Conservation (phyloP, 1,139 yeast genomes). For the Saccharomycopsis phalli region DNA sequence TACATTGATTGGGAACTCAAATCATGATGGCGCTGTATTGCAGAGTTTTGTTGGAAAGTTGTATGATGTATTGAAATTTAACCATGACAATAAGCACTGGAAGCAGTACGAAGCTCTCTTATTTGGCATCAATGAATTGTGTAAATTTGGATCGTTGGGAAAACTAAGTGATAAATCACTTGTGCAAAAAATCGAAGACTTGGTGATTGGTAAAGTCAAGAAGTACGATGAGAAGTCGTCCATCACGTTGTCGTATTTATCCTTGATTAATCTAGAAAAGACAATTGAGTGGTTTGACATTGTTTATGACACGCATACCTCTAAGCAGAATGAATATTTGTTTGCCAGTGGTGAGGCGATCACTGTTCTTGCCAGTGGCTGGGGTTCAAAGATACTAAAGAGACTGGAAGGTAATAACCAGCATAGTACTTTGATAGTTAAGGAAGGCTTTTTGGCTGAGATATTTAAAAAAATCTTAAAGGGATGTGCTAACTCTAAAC, state of each 20-base stretch:
- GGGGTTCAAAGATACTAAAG: constrained; percentile 54
- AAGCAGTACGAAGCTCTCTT: constrained; percentile 20
- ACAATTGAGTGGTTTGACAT: constrained; percentile 34
- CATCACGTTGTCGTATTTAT: constrained; percentile 45
- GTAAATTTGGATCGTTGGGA: constrained; percentile 52
- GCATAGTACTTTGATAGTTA: too few species aligned
- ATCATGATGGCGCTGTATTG: constrained; percentile 20
- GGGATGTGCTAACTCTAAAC: constrained; percentile 58
- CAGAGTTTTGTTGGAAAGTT: constrained; percentile 7
- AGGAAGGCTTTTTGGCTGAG: constrained; percentile 9
- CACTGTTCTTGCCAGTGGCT: constrained; percentile 63
- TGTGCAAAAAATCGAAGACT: constrained; percentile 27
- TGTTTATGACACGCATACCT: constrained; percentile 46
- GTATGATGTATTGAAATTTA: constrained; percentile 3
- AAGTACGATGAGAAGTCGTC: constrained; percentile 56
- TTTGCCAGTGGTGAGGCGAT: constrained; percentile 85
- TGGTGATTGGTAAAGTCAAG: constrained; percentile 35
- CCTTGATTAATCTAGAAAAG: constrained; percentile 27
- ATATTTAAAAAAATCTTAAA: constrained; percentile 42
- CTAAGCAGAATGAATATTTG: constrained; percentile 65
- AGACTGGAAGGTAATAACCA: too few species aligned
- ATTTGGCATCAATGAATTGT: constrained; percentile 34
- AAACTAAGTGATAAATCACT: constrained; percentile 22
- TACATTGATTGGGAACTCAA: constrained; percentile 35
- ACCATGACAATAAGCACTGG: constrained; percentile 12